A percentile compares a stretch with the other conserved stretches of the same genome.
Conservation (phyloP, 1,284 basidiomycete species). For the Pholiota adiposa region DNA sequence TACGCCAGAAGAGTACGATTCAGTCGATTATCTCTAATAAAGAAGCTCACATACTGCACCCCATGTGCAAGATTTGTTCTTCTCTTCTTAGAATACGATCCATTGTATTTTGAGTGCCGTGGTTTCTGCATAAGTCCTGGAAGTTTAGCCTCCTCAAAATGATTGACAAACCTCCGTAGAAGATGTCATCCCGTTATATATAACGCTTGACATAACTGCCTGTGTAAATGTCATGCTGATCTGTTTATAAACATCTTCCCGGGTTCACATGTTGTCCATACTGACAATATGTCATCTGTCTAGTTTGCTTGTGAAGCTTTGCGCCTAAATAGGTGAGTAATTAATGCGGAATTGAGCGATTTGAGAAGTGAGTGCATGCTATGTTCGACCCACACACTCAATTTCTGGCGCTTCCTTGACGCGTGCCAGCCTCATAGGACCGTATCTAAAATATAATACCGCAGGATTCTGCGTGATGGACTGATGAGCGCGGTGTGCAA, state of each 20-base stretch:
- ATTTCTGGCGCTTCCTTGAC: not conserved
- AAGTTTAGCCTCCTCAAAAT: too few relatives aligned
- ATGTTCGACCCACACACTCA: not conserved
- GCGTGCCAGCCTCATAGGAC: not conserved
- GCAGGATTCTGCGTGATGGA: not conserved
- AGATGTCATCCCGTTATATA: not conserved
- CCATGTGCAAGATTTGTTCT: too few relatives aligned
- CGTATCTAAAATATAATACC: not conserved
- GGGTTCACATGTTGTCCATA: not conserved
- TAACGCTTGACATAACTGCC: not conserved
- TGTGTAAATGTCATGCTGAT: not conserved
- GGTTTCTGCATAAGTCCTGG: too few relatives aligned
- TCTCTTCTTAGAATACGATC: too few relatives aligned
- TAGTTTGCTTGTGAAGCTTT: not conserved
- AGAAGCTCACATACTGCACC: too few relatives aligned
- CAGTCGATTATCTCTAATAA: too few relatives aligned
- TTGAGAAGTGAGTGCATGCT: not conserved
- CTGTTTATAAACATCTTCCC: not conserved
- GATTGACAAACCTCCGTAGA: not conserved
- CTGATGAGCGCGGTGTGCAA: not conserved
- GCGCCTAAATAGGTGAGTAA: constrained; percentile 1
- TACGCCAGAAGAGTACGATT: not conserved
- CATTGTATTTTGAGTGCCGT: too few relatives aligned
- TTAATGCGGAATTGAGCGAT: constrained; percentile 1
- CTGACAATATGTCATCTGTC: not conserved